phyloP scores from a whole-genome alignment of 163 green algal genomes.

The Coccomyxa subellipsoidea region DNA sequence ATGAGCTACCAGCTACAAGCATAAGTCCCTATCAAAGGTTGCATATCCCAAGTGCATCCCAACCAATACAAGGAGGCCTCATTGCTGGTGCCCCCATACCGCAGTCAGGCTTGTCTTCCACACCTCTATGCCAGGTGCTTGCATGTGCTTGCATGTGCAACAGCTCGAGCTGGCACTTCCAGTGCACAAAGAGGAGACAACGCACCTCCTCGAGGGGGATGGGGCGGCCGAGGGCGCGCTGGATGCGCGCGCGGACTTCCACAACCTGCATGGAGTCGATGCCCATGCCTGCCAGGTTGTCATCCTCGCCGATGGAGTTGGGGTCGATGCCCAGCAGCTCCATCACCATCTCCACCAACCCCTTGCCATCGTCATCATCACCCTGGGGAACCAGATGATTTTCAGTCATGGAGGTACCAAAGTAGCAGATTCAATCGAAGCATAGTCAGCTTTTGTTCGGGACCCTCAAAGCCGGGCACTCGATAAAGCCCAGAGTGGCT shows the following conservation, averaged over 20 bases:
- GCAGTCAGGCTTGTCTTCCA: too few relatives aligned
- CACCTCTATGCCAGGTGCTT: too few relatives aligned
- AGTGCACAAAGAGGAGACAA: neutral
- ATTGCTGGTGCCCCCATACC: too few relatives aligned
- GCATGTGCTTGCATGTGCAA: too few relatives aligned
- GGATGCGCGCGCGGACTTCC: slow-evolving; percentile 12
- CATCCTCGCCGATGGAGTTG: slow-evolving; percentile 9
- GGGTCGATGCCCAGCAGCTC: slow-evolving; percentile 15
- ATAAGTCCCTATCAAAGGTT: too few relatives aligned
- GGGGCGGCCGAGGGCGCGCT: slow-evolving; percentile 18
- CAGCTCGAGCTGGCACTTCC: neutral
- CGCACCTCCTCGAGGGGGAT: slow-evolving; percentile 23
- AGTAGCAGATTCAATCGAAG: too few relatives aligned
- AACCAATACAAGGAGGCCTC: too few relatives aligned
- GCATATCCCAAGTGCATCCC: too few relatives aligned
- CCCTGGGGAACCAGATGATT: neutral
- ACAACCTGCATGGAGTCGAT: slow-evolving; percentile 27
- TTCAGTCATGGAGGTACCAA: too few relatives aligned
- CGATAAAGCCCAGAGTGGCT: too few relatives aligned
- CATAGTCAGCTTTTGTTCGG: neutral
- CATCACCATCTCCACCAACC: slow-evolving; percentile 15
- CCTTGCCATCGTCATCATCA: slow-evolving; percentile 11
- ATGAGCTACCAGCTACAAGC: too few relatives aligned
- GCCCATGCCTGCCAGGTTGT: slow-evolving; percentile 21
- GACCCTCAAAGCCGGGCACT: too few relatives aligned